Base-by-base conservation (phyloP, 371 early-diverging fungal species). In the Coemansia sp. region DNA sequence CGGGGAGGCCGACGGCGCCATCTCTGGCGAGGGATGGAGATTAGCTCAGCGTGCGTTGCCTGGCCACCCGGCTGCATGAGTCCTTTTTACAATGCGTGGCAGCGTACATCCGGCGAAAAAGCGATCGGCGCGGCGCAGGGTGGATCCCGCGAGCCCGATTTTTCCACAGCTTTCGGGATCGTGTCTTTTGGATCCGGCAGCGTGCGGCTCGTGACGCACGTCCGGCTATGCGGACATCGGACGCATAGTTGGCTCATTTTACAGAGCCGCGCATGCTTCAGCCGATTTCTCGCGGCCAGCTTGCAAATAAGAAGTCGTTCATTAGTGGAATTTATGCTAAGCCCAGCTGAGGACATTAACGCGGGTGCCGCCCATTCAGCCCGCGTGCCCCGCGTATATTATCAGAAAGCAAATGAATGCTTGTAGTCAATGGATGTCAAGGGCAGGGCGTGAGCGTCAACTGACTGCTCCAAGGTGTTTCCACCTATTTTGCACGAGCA, bases 41-140 rank as follows among this genome's bases (percentile, higher is more conserved):
- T n/a, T 20, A 20, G 20, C 20, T 20, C 20, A 20, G 20, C 20
- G 20, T 20, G 20, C 20, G 20, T 43, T n/a, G 5, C 43, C 43
- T 43, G 14, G 2, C 20, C 20, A 20, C 20, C 20, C 20, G 43
- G 43, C 43, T 52, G 52, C 52, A 16, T 33, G 20, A 20, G 20
- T 20, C 20, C 20, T 16, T 43, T 43, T 43, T 12, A 16, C 43
- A 43, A 43, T 43, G 43, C 43, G 43, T 10, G 43, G 43, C 20
- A 20, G 20, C 20, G 41, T 41, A 20, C 16, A 45, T 16, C 6
- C 4, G 11, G 26, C 10, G 31, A 12, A 31, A 50, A 52, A 35
- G 35, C 35, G 52, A 52, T 52, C 52, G 34, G 52, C 52, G 52
- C 33, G 52, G 52, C 52, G 35, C 52, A 52, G 52, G 33, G 34